Evolutionary conservation across 1,139 yeast species (phyloP), one percentile per base, ranked within the genome.

Genomic region (Diutina catenulata): DNA sequence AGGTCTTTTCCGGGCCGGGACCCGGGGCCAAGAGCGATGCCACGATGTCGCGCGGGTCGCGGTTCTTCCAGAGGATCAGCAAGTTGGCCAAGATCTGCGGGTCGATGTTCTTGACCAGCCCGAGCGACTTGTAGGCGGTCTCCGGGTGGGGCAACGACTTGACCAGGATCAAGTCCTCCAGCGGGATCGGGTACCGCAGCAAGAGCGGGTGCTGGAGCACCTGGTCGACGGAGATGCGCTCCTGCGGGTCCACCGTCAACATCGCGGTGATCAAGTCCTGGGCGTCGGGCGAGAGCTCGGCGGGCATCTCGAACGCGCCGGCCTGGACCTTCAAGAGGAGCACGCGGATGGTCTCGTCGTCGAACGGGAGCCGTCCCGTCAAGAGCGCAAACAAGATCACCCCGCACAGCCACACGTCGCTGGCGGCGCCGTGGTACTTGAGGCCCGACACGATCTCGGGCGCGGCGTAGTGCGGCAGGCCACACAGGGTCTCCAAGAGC

Each of bases 341-440:
- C 47, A 74, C 76, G 53, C 87, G 70, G 46, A 81, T 80, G 49
- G 78, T 80, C 47, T 80, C 84, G 55, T 81, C 93, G 53, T 81
- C 91, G 52, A 81, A 81, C 11, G 94, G 93, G 44, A 81, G 62
- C 57, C 83, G 77, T 9, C 93, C 94, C 1, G 88, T 79, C 38
- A 81, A 59, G 36, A 81, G 59, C 5, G 94, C 93, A 60, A 80
- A 81, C 39, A 81, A 61, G 33, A 81, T 80, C 31, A 81, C 82
- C 51, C 93, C 94, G 58, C 91, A 80, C 13, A 88, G 80, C 94
- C 94, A 81, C 36, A 81, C 79, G 57, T 81, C 94, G 42, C 86
- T 76, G 38, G 87, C 87, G 33, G 82, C 79, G 24, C 94, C 94
- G 54, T 80, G 86, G 52, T 81, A 81, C 43, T 74, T 75, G 48